Evolutionary conservation across 2,329 filamentous ascomycete genomes (phyloP).

Genomic region (Pseudocercospora crystallina): DNA sequence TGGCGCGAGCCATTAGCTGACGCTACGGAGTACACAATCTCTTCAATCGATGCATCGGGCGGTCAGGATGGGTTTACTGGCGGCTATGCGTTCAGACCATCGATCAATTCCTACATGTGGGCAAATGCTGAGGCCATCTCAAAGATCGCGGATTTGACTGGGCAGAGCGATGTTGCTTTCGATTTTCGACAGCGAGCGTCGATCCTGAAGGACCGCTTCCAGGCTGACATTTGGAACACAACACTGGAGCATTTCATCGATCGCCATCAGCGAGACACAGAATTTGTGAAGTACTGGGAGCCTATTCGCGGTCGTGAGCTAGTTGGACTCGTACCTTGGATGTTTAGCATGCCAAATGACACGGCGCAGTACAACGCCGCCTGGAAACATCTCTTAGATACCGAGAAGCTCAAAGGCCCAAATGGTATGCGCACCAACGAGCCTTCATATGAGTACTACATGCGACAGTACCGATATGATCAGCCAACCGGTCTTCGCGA

Average conservation of each 20-base stretch:
- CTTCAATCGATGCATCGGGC: slow-evolving; percentile 44
- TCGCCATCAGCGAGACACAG: slow-evolving; percentile 41
- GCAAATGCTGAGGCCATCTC: slow-evolving; percentile 46
- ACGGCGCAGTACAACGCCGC: slow-evolving; percentile 38
- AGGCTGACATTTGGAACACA: slow-evolving; percentile 45
- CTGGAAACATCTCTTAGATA: slow-evolving; percentile 40
- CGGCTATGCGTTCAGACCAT: slow-evolving; percentile 44
- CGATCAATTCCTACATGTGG: slow-evolving; percentile 48
- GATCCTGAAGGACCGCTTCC: slow-evolving; percentile 40
- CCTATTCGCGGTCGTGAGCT: slow-evolving; percentile 46
- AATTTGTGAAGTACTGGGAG: slow-evolving; percentile 41
- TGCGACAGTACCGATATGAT: slow-evolving; percentile 44
- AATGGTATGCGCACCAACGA: slow-evolving; percentile 45
- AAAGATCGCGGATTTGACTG: slow-evolving; percentile 38
- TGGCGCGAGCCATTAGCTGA: slow-evolving; percentile 46
- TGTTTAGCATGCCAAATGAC: slow-evolving; percentile 44
- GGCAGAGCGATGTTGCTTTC: slow-evolving; percentile 20
- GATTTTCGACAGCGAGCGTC: slow-evolving; percentile 31
- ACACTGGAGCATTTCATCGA: slow-evolving; percentile 48
- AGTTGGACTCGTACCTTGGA: slow-evolving; percentile 47
- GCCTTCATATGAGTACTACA: slow-evolving; percentile 47
- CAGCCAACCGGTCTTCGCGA: slow-evolving; percentile 36
- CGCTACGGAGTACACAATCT: slow-evolving; percentile 49
- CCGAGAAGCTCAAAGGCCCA: slow-evolving; percentile 35
- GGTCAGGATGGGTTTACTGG: slow-evolving; percentile 43